Evolutionary conservation across 305 asterid species (phyloP), one percentile per base, ranked within the genome.

Genomic region (Solanum hybrid): DNA sequence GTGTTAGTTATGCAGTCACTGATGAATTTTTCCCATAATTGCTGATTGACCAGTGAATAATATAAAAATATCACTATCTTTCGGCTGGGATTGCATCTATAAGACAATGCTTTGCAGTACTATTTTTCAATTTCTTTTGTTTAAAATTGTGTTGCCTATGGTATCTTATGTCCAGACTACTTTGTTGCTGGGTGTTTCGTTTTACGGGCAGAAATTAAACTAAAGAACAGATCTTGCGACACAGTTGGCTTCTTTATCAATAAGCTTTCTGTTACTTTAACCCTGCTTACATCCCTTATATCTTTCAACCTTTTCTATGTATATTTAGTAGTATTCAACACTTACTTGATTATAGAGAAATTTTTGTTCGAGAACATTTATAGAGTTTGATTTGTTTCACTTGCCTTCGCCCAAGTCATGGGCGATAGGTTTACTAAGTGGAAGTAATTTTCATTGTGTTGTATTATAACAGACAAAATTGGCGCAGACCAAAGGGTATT

Each of bases 401-500:
- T 24, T 14, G 38, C 72, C 10, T 17, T 88, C 0, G 17, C 35
- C 19, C 66, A 38, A 5, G 22, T 27, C 35, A 10, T 36, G 2
- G 1, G 42, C 1, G 3, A 2, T 3, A 78, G n/a, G 26, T 24
- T 71, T 5, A 13, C 87, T 31, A 31, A 51, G 26, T 51, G 76
- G 37, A 35, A 42, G 13, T 88, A 37, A n/a, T 45, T 79, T 27
- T 11, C 24, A 10, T 17, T 60, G 26, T 60, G 3, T 60, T n/a
- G 14, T 22, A 26, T 31, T 26, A 26, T 31, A 64, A 32, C 88
- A 94, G 97, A 34, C 91, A 34, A 86, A 86, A 82, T 91, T 94
- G 96, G 95, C 95, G 95, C 7, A 34, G 98, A 56, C 98, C 98
- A 0, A 95, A 96, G 96, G 97, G 96, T 92, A 96, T 94, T 14